Evolutionary conservation across 2,329 filamentous ascomycete species (phyloP), one percentile per base, ranked within the genome.

Genomic region (Malbranchea zuffiana): DNA sequence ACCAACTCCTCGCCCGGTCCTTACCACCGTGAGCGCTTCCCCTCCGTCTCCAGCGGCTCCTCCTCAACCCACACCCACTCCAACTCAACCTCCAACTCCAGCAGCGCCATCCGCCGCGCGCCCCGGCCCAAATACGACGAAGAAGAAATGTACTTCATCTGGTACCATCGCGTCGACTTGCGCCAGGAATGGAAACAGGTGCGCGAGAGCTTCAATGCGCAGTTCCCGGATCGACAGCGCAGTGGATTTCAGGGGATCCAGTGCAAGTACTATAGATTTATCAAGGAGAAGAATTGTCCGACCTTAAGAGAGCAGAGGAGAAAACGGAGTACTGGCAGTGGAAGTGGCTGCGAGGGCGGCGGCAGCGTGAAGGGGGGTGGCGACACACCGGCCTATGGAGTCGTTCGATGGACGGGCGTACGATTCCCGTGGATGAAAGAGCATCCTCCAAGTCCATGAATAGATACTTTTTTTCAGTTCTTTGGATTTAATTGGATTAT

Each of bases 211-310:
- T 68, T 65, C 44, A 61, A 63, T 44, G 50, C 46, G 0, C 61
- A 65, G 39, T 68, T 67, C 37, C 59, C 60, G 12, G 49, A 47
- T 8, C 56, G 58, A 11, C 59, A 60, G 44, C 51, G 58, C 15
- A 51, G 57, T 10, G 57, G 56, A 4, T 64, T 64, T 47, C 57
- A 62, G 42, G 65, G 65, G 0, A 63, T 68, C 13, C 64, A 68
- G 47, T 68, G 65, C 56, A 66, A 65, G 43, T 67, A 65, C 46
- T 68, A 68, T 47, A 61, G 65, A n/a, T 59, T 65, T 39, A 62
- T 67, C 39, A 60, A 59, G 40, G 56, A 61, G 37, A 60, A 65
- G 44, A 59, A 57, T 30, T 61, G 64, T 42, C 61, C 61, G 1
- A 65, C 63, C 5, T 47, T 67, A 11, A 55, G 65, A 20, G 56